Conservation (phyloP, 2,329 filamentous ascomycete species). For the Aspergillus sp. region DNA sequence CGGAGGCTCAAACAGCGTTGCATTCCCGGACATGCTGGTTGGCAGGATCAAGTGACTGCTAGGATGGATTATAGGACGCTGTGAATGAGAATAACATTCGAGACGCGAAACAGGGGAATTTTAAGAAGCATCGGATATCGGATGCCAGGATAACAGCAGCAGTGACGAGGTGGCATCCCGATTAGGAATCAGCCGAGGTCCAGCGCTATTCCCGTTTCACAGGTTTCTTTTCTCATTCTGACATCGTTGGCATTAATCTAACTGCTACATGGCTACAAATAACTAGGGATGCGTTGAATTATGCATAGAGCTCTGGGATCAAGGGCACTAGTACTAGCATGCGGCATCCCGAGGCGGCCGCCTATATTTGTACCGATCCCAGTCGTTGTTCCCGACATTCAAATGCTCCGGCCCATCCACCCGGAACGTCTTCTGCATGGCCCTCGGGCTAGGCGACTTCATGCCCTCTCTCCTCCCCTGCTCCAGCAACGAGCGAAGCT, state of each 20-base stretch:
- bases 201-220: not conserved
- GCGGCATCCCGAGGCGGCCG: too few species aligned
- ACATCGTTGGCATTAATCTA: too few species aligned
- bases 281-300: too few species aligned
- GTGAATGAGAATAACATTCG: not conserved
- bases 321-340: too few species aligned
- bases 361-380: constrained; percentile 12
- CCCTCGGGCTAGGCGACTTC: constrained; percentile 12
- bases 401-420: constrained; percentile 19
- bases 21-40: constrained; percentile 22
- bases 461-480: constrained; percentile 15
- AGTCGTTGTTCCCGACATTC: constrained; percentile 10
- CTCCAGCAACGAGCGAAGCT: constrained; percentile 29
- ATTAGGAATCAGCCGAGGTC: constrained; percentile 12
- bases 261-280: too few species aligned
- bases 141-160: not conserved
- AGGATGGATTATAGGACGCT: not conserved
- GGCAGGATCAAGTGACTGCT: too few species aligned
- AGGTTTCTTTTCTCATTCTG: not conserved
- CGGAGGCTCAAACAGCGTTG: constrained; percentile 67
- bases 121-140: not conserved
- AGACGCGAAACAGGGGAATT: not conserved
- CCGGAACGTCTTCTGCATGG: constrained; percentile 20
- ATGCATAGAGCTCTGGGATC: too few species aligned
- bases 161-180: not conserved